Base-by-base conservation (phyloP, 2,329 filamentous ascomycete species). In the Dichotomopilus funicola region DNA sequence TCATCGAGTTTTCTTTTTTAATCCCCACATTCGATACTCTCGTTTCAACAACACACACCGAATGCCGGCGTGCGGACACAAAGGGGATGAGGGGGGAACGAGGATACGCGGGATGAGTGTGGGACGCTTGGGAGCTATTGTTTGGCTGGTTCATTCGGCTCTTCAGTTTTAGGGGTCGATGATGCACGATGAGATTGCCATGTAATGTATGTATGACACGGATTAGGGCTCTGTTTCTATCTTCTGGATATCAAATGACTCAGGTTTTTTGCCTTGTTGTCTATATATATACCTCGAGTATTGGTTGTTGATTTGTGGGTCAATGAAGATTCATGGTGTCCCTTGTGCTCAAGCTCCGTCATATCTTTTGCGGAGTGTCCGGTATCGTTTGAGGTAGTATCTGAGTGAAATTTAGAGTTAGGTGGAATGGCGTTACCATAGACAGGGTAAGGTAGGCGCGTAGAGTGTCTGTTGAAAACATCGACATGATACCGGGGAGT, bases 381-480 rank as follows among this genome's bases (percentile, higher is more conserved):
- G 86, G 74, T 96, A 96, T 69, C 88, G 82, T 76, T 95, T 96
- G 65, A 96, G 77, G 74, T 94, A 95, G 72, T 95, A 95, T 69
- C 89, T 95, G 40, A 37, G 11, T 6, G 34, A 7, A 1, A 9
- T 42, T 10, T 43, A 36, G 49, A 27, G 19, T 27, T 47, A 27
- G 55, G 44, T 55, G 11, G 45, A 8, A 4, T 41, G 41, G 11
- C 34, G n/a, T 8, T 6, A 36, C 5, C 10, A 6, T 4, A 35
- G 8, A 27, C 19, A 27, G 19, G 19, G 19, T 27, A 27, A 27
- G 19, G 19, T 27, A 27, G 19, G 19, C 3, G 19, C 12, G 31
- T 12, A 35, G 8, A 10, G 11, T 46, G 44, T n/a, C 8, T 11
- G 44, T 13, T 31, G 43, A 31, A 33, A 10, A 34, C 19, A 40